These are phyloP conservation scores for Globisporangium barbulae DNA, from an alignment of 352 stramenopile genomes.

Conservation along the genomic window DNA sequence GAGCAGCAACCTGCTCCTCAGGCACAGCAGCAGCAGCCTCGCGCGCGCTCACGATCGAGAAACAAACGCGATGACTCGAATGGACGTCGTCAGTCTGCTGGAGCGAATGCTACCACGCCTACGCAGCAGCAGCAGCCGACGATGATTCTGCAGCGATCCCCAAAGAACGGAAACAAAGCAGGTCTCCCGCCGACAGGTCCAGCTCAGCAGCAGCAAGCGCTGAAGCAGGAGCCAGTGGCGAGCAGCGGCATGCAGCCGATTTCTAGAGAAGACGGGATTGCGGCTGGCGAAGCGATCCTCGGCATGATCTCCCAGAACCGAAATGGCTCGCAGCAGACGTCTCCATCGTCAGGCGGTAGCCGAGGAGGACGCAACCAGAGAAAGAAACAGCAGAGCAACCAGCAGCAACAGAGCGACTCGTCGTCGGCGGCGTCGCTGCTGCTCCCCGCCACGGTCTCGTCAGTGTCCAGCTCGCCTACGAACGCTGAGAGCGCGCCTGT, in stretches of 20 bases:
- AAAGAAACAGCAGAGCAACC: conserved; percentile 30
- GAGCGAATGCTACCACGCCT: not conserved
- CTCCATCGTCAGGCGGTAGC: not conserved
- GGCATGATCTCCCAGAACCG: conserved; percentile 71
- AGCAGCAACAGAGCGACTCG: conserved; percentile 16
- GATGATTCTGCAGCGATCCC: conserved; percentile 61
- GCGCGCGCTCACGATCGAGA: conserved; percentile 45
- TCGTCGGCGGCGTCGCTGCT: conserved; percentile 1
- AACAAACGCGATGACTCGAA: conserved; percentile 56
- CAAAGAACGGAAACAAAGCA: conserved; percentile 28
- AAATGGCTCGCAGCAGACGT: conserved; percentile 12
- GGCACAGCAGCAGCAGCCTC: conserved; percentile 24
- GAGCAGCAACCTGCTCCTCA: conserved; percentile 29
- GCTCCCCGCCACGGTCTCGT: conserved; percentile 9
- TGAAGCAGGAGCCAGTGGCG: conserved; percentile 21
- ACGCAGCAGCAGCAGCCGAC: conserved; percentile 27
- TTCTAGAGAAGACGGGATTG: conserved; percentile 76
- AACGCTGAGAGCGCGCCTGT: conserved; percentile 3
- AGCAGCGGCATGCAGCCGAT: conserved; percentile 56
- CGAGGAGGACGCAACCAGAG: conserved; percentile 2
- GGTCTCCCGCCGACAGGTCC: conserved; percentile 14
- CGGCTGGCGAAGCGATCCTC: conserved; percentile 77
- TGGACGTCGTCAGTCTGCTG: conserved; percentile 20
- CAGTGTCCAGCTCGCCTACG: not conserved
- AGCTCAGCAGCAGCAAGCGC: conserved; percentile 17